Percentiles rank a stretch among this genome's conserved stretches.
Conservation (phyloP, 331 rosid genomes). For the Prunus yedoensis region DNA sequence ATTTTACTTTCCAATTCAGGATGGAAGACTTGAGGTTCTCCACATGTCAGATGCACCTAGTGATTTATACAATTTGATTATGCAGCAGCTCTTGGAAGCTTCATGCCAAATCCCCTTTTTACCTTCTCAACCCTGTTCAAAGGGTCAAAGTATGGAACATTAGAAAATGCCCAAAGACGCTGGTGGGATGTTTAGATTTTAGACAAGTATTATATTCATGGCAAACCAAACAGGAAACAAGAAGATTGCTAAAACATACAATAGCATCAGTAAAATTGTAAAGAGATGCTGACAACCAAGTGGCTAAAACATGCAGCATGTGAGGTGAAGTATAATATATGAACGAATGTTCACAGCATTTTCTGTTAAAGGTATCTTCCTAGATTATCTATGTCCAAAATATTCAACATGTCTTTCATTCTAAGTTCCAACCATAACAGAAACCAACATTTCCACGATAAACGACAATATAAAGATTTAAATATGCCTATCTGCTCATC, state of each 20-base stretch:
- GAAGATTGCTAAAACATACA: background rate
- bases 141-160: slow-evolving; percentile 10
- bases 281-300: background rate
- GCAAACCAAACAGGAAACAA: background rate
- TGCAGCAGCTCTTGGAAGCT: slow-evolving; percentile 57
- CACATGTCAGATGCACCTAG: slow-evolving; percentile 1
- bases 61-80: slow-evolving; percentile 18
- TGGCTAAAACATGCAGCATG: background rate
- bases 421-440: background rate
- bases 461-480: background rate
- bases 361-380: background rate
- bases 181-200: background rate
- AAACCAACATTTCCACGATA: background rate
- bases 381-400: background rate
- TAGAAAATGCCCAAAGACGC: background rate
- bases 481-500: background rate
- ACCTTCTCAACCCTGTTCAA: slow-evolving; percentile 82
- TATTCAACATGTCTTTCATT: background rate
- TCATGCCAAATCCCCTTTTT: slow-evolving; percentile 96
- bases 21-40: slow-evolving; percentile 9
- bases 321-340: background rate
- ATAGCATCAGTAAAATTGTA: background rate
- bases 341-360: background rate
- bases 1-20: slow-evolving; percentile 24
- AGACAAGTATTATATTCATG: background rate